Conservation (phyloP, 1,139 yeast species). For the Magnusiomyces sp. region DNA sequence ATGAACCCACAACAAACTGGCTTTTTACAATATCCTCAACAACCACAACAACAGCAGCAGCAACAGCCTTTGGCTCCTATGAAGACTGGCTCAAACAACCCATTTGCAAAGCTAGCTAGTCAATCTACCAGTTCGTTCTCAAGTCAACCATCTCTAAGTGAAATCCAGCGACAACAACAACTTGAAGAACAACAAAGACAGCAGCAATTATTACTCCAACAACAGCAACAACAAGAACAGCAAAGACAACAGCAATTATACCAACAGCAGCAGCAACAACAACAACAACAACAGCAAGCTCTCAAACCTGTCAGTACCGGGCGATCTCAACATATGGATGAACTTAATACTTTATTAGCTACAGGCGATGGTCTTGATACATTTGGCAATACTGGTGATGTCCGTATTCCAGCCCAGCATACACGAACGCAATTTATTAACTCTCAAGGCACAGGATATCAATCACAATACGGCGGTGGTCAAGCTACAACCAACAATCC, state of each 20-base stretch:
- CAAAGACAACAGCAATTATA: conserved; percentile 22
- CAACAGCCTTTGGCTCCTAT: conserved; percentile 45
- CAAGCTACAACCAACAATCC: conserved; percentile 36
- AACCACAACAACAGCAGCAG: conserved; percentile 34
- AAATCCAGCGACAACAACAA: conserved; percentile 27
- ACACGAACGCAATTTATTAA: conserved; percentile 76
- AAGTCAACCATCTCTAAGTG: conserved; percentile 19
- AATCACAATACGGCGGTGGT: background rate
- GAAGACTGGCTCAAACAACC: conserved; percentile 82
- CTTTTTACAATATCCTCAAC: conserved; percentile 26
- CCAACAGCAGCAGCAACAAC: conserved; percentile 27
- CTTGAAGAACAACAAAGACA: conserved; percentile 32
- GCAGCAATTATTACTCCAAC: conserved; percentile 27
- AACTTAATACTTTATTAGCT: conserved; percentile 68
- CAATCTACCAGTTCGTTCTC: conserved; percentile 16
- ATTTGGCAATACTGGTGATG: conserved; percentile 87
- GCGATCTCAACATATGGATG: conserved; percentile 43
- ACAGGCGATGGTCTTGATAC: conserved; percentile 92
- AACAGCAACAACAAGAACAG: conserved; percentile 26
- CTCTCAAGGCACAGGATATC: conserved; percentile 73
- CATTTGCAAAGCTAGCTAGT: conserved; percentile 54
- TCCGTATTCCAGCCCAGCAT: conserved; percentile 88
- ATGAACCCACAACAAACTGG: conserved; percentile 25
- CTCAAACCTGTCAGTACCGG: conserved; percentile 17
- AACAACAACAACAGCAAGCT: conserved; percentile 29